These are phyloP conservation scores for Turritis glabra DNA, from an alignment of 345 rosid genomes.

Conservation along the genomic window DNA sequence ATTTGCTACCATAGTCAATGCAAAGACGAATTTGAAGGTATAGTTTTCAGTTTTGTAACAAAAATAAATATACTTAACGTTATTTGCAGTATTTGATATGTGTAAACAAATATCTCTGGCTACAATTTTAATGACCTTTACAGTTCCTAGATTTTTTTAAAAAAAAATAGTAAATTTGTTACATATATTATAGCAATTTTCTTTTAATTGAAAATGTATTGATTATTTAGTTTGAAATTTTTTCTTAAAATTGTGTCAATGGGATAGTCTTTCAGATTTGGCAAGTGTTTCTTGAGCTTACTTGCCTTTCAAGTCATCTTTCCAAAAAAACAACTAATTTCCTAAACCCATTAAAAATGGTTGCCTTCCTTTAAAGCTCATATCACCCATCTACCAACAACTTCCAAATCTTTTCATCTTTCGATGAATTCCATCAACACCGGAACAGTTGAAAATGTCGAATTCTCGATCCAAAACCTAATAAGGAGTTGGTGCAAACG, in stretches of 20 bases:
- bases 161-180: too few species aligned
- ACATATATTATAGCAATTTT: too few species aligned
- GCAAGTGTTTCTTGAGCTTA: background rate
- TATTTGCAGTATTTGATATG: background rate
- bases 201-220: background rate
- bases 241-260: background rate
- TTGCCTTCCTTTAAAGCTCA: constrained; percentile 32
- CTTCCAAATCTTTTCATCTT: background rate
- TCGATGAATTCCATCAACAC: constrained; percentile 23
- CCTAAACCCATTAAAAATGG: background rate
- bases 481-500: constrained; percentile 49
- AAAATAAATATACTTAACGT: background rate
- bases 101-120: background rate
- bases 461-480: constrained; percentile 49
- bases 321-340: background rate
- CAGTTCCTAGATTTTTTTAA: too few species aligned
- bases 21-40: background rate
- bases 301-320: constrained; percentile 36
- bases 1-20: background rate
- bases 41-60: too few species aligned
- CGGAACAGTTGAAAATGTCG: constrained; percentile 44
- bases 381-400: constrained; percentile 1
- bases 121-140: background rate
- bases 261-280: background rate
- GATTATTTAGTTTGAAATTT: background rate